These are phyloP conservation scores for Phytophthora pluvialis DNA, from an alignment of 352 stramenopile genomes.

Conservation along the genomic window DNA sequence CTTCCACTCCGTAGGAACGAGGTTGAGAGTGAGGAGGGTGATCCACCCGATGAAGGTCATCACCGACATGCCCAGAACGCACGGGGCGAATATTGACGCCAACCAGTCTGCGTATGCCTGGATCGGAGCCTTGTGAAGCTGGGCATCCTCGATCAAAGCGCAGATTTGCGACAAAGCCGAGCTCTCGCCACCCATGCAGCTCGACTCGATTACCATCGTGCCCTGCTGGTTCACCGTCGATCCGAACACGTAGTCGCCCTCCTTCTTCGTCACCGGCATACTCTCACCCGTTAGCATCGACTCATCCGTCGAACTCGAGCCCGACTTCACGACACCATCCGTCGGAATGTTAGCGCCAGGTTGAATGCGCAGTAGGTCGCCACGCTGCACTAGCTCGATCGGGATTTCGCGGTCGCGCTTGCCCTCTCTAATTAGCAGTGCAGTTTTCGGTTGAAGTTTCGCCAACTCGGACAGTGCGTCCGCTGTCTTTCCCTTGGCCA, in stretches of 20 bases:
- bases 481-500: constrained; percentile 87
- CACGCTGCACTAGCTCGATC: constrained; percentile 86
- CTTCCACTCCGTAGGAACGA: constrained; percentile 26
- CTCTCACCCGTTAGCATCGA: constrained; percentile 89
- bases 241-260: constrained; percentile 84
- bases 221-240: constrained; percentile 88
- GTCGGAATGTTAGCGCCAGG: constrained; percentile 83
- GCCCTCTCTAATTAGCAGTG: constrained; percentile 59
- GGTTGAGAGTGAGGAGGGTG: constrained; percentile 11
- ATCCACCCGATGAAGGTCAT: constrained; percentile 34
- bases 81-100: constrained; percentile 41
- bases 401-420: constrained; percentile 73
- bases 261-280: constrained; percentile 85
- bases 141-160: constrained; percentile 87
- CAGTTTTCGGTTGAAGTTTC: constrained; percentile 83
- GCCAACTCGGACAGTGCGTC: constrained; percentile 74
- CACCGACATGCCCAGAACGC: constrained; percentile 23
- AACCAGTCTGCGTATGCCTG: constrained; percentile 79
- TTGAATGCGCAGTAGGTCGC: constrained; percentile 72
- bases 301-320: constrained; percentile 74
- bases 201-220: constrained; percentile 85
- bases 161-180: constrained; percentile 79
- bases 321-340: constrained; percentile 79
- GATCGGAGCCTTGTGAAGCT: constrained; percentile 89
- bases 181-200: constrained; percentile 73